These are phyloP conservation scores for Protomyces arabidopsidicola DNA, from an alignment of 1,139 yeast genomes.

Conservation along the genomic window DNA sequence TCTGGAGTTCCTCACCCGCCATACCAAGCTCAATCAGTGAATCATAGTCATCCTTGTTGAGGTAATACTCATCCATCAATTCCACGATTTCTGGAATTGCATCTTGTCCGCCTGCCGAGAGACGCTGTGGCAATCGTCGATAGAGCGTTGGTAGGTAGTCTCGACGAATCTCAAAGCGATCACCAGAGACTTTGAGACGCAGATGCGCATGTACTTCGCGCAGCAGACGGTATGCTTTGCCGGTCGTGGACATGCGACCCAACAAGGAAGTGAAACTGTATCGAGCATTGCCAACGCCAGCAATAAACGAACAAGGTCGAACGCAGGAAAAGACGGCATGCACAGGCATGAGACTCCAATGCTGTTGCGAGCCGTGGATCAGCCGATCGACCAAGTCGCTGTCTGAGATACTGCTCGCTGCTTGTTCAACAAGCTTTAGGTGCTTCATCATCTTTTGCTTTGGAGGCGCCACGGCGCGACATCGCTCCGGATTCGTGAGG, in stretches of 20 bases:
- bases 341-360: slow-evolving; percentile 91
- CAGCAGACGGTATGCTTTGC: slow-evolving; percentile 69
- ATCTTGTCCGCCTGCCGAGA: slow-evolving; percentile 51
- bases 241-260: slow-evolving; percentile 83
- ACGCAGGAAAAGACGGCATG: slow-evolving; percentile 88
- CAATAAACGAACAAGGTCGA: slow-evolving; percentile 67
- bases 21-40: slow-evolving; percentile 73
- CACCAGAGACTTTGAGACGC: slow-evolving; percentile 70
- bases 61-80: slow-evolving; percentile 72
- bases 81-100: slow-evolving; percentile 64
- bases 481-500: slow-evolving; percentile 45
- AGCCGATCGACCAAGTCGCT: slow-evolving; percentile 75
- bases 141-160: slow-evolving; percentile 69
- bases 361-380: slow-evolving; percentile 88
- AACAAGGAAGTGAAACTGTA: slow-evolving; percentile 74
- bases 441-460: slow-evolving; percentile 42
- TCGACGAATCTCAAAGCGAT: slow-evolving; percentile 67
- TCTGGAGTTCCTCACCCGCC: slow-evolving; percentile 48
- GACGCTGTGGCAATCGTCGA: slow-evolving; percentile 53
- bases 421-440: slow-evolving; percentile 61
- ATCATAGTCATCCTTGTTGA: slow-evolving; percentile 92
- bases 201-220: slow-evolving; percentile 90
- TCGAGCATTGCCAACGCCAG: slow-evolving; percentile 50
- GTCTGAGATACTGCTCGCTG: slow-evolving; percentile 78
- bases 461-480: slow-evolving; percentile 31